Conservation (phyloP, 768 basidiomycete species). For the Rhodocollybia butyracea region DNA sequence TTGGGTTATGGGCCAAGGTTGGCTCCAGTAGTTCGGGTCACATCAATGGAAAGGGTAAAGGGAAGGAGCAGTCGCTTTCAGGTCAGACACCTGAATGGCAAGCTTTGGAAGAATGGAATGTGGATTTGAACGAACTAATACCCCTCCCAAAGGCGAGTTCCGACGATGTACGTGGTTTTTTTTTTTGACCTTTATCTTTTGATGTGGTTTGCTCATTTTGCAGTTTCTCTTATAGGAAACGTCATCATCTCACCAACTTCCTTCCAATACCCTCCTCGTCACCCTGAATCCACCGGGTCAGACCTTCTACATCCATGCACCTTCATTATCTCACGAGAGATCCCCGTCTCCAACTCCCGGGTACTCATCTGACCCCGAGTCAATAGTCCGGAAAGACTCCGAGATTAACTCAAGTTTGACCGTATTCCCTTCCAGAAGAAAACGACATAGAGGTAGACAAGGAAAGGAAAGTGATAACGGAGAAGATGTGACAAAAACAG, state of each 20-base stretch:
- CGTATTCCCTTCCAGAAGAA: constrained; percentile 25
- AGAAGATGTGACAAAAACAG: constrained; percentile 36
- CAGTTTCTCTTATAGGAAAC: neutral
- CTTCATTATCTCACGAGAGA: constrained; percentile 15
- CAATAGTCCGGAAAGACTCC: constrained; percentile 38
- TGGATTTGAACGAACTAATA: constrained; percentile 55
- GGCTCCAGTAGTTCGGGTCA: constrained; percentile 18
- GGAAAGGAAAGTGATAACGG: constrained; percentile 12
- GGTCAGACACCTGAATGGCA: constrained; percentile 46
- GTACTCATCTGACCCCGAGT: constrained; percentile 74
- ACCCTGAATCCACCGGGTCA: constrained; percentile 59
- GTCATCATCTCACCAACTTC: constrained; percentile 32
- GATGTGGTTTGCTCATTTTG: neutral
- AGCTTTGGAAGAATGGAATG: constrained; percentile 63
- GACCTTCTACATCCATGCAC: constrained; percentile 52
- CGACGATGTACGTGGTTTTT: constrained; percentile 2
- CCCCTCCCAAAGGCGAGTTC: constrained; percentile 63
- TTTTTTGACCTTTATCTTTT: neutral
- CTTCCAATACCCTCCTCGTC: constrained; percentile 73
- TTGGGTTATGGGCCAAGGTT: constrained; percentile 59
- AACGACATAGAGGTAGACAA: constrained; percentile 24
- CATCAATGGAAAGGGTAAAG: constrained; percentile 35
- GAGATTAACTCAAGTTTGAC: constrained; percentile 14
- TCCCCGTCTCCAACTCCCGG: constrained; percentile 48
- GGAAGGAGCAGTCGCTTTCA: constrained; percentile 27